These are phyloP conservation scores for Umbelopsis sp. DNA, from an alignment of 371 early-diverging fungal genomes.

Conservation along the genomic window DNA sequence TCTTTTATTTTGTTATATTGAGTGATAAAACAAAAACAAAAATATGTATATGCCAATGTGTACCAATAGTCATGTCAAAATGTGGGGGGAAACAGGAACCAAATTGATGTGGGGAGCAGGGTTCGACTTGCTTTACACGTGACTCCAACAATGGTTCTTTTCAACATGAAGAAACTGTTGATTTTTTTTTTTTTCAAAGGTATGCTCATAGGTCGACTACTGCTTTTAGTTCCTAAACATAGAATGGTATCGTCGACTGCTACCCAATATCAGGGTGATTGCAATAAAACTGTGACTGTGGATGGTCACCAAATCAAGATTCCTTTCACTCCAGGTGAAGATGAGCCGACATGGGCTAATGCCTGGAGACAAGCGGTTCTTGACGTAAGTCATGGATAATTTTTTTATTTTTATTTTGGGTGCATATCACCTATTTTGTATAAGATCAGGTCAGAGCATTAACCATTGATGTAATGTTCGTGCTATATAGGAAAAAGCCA, in stretches of 20 bases:
- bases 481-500: constrained; percentile 30
- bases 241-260: constrained; percentile 8
- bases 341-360: constrained; percentile 12
- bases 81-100: not conserved
- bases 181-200: constrained; percentile 6
- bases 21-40: no score
- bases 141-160: no score
- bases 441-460: not conserved
- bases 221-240: not conserved
- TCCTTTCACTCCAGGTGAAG: not conserved
- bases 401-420: not conserved
- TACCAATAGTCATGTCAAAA: not conserved
- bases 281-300: not conserved
- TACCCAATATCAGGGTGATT: not conserved
- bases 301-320: not conserved
- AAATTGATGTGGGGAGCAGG: no score
- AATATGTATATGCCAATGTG: not conserved
- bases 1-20: not conserved
- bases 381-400: not conserved
- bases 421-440: not conserved
- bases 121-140: no score
- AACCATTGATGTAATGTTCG: not conserved
- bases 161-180: not conserved
- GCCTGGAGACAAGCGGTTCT: constrained; percentile 12
- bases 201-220: constrained; percentile 15